Conservation (phyloP, 352 stramenopile genomes). For the Pythium monospermum region DNA sequence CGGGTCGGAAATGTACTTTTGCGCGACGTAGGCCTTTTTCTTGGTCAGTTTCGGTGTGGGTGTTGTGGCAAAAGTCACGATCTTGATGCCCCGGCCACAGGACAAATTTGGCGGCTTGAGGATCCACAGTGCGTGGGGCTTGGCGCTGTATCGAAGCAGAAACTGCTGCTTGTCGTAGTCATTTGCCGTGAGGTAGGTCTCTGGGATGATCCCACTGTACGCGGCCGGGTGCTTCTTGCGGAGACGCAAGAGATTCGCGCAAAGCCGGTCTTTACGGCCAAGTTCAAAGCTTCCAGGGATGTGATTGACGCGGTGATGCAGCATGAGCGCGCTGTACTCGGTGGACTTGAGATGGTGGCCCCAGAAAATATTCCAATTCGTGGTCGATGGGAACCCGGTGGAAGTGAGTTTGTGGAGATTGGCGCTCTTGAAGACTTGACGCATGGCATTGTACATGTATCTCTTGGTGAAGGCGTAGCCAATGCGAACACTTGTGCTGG, state of each 20-base stretch:
- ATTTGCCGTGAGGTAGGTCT: constrained; percentile 66
- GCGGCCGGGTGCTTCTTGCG: constrained; percentile 47
- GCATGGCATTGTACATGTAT: constrained; percentile 77
- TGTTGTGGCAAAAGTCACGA: constrained; percentile 40
- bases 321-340: constrained; percentile 34
- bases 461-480: constrained; percentile 59
- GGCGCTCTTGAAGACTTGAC: constrained; percentile 43
- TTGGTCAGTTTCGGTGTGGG: constrained; percentile 47
- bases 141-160: constrained; percentile 33
- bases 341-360: constrained; percentile 53
- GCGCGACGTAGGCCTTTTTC: constrained; percentile 63
- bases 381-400: constrained; percentile 13
- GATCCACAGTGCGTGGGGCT: constrained; percentile 62
- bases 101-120: constrained; percentile 77
- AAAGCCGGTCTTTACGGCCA: constrained; percentile 70
- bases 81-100: constrained; percentile 72
- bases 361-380: constrained; percentile 77
- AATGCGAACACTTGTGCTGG: constrained; percentile 27
- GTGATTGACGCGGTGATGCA: constrained; percentile 67
- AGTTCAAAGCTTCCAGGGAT: constrained; percentile 77
- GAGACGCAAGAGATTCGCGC: constrained; percentile 51
- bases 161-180: constrained; percentile 72
- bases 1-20: constrained; percentile 74
- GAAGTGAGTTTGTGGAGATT: constrained; percentile 30
- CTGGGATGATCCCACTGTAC: constrained; percentile 55